Conservation (phyloP, 2,329 filamentous ascomycete species). For the Helminthosporium solani region DNA sequence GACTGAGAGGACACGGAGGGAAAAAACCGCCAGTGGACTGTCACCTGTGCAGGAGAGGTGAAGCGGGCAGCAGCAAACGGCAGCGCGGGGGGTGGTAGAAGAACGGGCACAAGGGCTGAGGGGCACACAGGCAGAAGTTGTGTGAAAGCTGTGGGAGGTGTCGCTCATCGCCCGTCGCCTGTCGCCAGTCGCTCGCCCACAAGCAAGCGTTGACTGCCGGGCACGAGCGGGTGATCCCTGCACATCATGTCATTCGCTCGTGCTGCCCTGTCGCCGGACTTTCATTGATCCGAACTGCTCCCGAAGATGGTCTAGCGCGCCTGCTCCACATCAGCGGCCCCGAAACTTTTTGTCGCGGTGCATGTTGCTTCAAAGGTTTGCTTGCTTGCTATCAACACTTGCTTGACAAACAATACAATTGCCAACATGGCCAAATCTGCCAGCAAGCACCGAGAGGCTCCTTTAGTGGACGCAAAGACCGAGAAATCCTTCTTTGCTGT, state of each 20-base stretch:
- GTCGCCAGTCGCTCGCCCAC: too few relatives aligned
- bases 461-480: constrained; percentile 10
- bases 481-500: constrained; percentile 24
- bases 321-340: constrained; percentile 18
- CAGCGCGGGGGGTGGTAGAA: constrained; percentile 9
- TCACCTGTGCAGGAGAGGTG: constrained; percentile 6
- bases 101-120: too few relatives aligned
- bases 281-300: neutral
- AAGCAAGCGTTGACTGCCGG: neutral
- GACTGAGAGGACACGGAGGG: constrained; percentile 21
- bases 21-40: constrained; percentile 13
- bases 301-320: constrained; percentile 11
- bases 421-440: constrained; percentile 37
- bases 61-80: constrained; percentile 10
- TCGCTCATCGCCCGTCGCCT: too few relatives aligned
- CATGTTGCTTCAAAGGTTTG: too few relatives aligned
- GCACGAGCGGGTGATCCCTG: constrained; percentile 6
- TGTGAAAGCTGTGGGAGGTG: neutral
- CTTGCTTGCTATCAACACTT: constrained; percentile 7
- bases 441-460: constrained; percentile 22
- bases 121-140: neutral
- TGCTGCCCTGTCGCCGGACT: neutral
- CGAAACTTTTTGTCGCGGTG: constrained; percentile 37
- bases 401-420: constrained; percentile 6
- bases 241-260: constrained; percentile 2